Conservation (phyloP, 2,329 filamentous ascomycete genomes). For the Plenodomus biglobosus region DNA sequence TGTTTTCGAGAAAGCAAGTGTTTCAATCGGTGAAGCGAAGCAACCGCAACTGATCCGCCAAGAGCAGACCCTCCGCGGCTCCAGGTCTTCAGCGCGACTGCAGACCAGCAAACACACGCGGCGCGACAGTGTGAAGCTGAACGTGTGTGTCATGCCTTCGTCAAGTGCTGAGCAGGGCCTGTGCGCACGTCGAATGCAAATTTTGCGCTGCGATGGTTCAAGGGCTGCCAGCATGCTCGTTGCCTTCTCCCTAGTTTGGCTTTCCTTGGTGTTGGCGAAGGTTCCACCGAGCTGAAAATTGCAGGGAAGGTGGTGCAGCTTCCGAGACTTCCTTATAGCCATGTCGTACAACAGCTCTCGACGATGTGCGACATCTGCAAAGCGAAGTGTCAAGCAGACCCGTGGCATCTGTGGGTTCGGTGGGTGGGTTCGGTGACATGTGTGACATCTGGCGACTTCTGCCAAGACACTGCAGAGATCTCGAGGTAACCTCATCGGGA, state of each 20-base stretch:
- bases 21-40: not conserved
- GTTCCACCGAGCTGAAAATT: not conserved
- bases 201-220: not conserved
- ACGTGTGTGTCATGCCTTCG: no score
- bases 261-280: not conserved
- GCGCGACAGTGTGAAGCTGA: not conserved
- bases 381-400: not conserved
- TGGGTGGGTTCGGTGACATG: no score
- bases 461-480: not conserved
- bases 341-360: not conserved
- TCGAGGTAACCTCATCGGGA: not conserved
- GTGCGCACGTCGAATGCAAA: not conserved
- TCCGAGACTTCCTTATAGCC: not conserved
- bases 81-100: not conserved
- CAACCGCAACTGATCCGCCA: constrained; percentile 4
- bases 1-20: not conserved
- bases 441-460: not conserved
- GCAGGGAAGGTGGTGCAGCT: not conserved
- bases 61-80: not conserved
- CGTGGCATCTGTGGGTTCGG: not conserved
- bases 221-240: not conserved
- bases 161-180: not conserved
- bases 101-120: not conserved
- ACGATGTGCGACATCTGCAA: not conserved
- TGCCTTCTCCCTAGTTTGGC: not conserved